Conservation (phyloP, 2,329 filamentous ascomycete species). For the Fusarium napiforme region DNA sequence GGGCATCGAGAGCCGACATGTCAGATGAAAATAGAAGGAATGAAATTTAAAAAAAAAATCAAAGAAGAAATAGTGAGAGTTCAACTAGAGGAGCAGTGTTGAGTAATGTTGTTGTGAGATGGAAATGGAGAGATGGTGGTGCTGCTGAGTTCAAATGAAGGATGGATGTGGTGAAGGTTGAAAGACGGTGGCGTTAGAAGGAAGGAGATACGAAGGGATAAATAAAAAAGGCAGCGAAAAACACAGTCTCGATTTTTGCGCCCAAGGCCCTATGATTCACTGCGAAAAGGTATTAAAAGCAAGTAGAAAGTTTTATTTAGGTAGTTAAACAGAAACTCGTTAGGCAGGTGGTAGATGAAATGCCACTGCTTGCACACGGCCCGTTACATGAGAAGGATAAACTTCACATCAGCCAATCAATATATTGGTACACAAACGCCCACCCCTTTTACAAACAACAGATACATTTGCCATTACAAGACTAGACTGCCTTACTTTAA, state of each 20-base stretch:
- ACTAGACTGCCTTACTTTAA: slow-evolving; percentile 47
- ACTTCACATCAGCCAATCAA: slow-evolving; percentile 9
- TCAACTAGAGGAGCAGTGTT: neutral
- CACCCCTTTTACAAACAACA: neutral
- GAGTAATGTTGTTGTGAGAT: neutral
- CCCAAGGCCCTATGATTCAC: slow-evolving; percentile 10
- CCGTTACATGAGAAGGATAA: neutral
- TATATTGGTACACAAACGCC: neutral
- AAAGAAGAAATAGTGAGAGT: neutral
- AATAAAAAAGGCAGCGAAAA: slow-evolving; percentile 3
- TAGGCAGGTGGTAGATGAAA: neutral
- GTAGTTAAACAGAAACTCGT: neutral
- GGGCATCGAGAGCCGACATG: slow-evolving; percentile 37
- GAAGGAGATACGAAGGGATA: neutral
- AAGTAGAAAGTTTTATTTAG: neutral
- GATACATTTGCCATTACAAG: neutral
- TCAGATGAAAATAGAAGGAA: neutral
- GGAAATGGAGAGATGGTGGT: neutral
- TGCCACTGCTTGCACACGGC: neutral
- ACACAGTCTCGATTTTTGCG: neutral
- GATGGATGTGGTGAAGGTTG: neutral
- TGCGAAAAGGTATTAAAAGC: neutral
- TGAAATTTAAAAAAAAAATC: neutral
- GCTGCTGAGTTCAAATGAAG: neutral
- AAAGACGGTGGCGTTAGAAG: neutral